These are phyloP conservation scores for Calonectria hongkongensis DNA, from an alignment of 2,329 filamentous ascomycete genomes.

Conservation along the genomic window DNA sequence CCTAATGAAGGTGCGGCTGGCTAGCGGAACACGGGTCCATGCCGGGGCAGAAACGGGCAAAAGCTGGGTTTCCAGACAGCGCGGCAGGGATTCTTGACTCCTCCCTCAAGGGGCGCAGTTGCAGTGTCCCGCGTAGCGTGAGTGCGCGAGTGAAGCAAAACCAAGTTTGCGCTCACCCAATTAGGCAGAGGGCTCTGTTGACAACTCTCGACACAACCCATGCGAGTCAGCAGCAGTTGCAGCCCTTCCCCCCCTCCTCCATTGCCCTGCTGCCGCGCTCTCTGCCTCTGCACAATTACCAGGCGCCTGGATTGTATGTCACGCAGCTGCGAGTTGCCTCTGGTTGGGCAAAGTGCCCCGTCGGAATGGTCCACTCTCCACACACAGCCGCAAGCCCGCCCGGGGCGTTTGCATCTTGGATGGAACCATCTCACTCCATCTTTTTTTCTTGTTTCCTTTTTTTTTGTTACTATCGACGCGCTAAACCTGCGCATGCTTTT, in stretches of 20 bases:
- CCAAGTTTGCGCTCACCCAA: slow-evolving; percentile 16
- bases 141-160: neutral
- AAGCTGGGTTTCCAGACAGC: slow-evolving; percentile 18
- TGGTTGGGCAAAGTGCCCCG: slow-evolving; percentile 25
- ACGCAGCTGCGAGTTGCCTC: slow-evolving; percentile 16
- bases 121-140: slow-evolving; percentile 14
- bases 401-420: slow-evolving; percentile 25
- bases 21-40: slow-evolving; percentile 21
- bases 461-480: neutral
- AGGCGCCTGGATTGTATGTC: slow-evolving; percentile 4
- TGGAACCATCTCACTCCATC: slow-evolving; percentile 7
- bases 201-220: slow-evolving; percentile 13
- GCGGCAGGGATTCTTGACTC: slow-evolving; percentile 24
- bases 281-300: too few relatives aligned
- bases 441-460: neutral
- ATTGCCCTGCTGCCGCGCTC: too few relatives aligned
- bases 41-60: slow-evolving; percentile 27
- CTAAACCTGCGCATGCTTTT: slow-evolving; percentile 2
- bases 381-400: slow-evolving; percentile 36
- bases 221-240: slow-evolving; percentile 6
- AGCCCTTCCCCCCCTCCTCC: neutral
- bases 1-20: slow-evolving; percentile 24
- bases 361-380: neutral
- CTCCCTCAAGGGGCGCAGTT: slow-evolving; percentile 26
- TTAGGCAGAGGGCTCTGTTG: slow-evolving; percentile 13